Conservation (phyloP, 495 filamentous ascomycete genomes). For the Poronia punctata region DNA sequence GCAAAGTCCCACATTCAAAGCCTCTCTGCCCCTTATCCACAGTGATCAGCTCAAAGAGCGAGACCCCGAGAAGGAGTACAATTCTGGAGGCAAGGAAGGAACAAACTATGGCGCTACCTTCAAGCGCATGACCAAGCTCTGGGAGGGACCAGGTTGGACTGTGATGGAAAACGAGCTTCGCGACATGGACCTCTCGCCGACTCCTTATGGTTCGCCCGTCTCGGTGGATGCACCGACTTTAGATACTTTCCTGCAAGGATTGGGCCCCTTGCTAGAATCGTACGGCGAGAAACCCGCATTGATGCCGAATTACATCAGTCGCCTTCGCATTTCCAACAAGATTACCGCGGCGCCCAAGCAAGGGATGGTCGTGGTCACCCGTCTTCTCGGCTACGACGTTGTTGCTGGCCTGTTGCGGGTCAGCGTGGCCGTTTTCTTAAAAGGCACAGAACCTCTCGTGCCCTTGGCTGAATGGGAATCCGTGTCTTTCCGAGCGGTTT, state of each 20-base stretch:
- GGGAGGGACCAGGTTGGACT: slow-evolving; percentile 1
- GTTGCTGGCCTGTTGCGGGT: slow-evolving; percentile 3
- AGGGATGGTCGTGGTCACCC: slow-evolving; percentile 5
- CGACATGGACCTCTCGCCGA: not conserved
- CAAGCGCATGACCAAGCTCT: not conserved
- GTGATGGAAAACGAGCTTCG: slow-evolving; percentile 3
- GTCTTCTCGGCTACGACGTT: not conserved
- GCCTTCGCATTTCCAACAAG: slow-evolving; percentile 5
- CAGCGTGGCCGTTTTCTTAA: slow-evolving; percentile 4
- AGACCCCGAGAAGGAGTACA: not conserved
- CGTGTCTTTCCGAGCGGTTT: not conserved
- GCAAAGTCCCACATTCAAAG: slow-evolving; percentile 3
- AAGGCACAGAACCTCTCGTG: not conserved
- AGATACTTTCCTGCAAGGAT: slow-evolving; percentile 4
- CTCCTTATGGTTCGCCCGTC: slow-evolving; percentile 2
- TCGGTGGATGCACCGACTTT: slow-evolving; percentile 6
- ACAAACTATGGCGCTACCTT: slow-evolving; percentile 6
- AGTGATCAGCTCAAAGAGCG: not conserved
- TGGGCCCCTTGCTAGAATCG: slow-evolving; percentile 2
- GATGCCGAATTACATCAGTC: slow-evolving; percentile 8
- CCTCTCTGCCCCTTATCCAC: slow-evolving; percentile 4
- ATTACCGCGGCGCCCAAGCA: slow-evolving; percentile 2
- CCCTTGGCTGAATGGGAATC: slow-evolving; percentile 10
- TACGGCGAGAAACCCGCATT: slow-evolving; percentile 2
- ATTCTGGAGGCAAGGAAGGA: not conserved